Conservation (phyloP, 495 filamentous ascomycete genomes). For the Xanthoparmelia taractica region DNA sequence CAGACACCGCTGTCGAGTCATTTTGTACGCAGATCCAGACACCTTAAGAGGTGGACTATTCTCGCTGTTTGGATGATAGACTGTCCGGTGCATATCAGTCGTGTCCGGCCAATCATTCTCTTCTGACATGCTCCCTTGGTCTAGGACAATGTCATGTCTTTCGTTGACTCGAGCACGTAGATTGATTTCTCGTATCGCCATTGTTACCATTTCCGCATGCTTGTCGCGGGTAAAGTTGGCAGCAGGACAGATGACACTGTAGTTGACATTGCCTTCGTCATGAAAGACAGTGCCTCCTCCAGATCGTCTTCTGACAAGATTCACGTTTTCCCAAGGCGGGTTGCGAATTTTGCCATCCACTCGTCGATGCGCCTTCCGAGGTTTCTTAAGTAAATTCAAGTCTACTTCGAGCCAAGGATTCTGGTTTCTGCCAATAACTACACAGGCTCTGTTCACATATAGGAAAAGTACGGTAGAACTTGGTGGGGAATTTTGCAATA, state of each 20-base stretch:
- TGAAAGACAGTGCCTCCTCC: conserved; percentile 94
- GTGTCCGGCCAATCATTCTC: conserved; percentile 26
- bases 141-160: conserved; percentile 86
- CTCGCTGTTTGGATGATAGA: conserved; percentile 18
- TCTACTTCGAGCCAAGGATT: conserved; percentile 95
- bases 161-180: conserved; percentile 62
- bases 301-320: conserved; percentile 71
- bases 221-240: conserved; percentile 68
- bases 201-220: conserved; percentile 85
- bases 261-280: conserved; percentile 87
- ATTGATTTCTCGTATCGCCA: conserved; percentile 54
- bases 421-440: conserved; percentile 92
- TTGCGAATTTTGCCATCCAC: conserved; percentile 16
- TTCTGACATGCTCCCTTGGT: conserved; percentile 34
- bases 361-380: conserved; percentile 23
- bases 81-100: conserved; percentile 21
- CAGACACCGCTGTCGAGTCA: conserved; percentile 66
- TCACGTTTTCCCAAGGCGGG: conserved; percentile 32
- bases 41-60: conserved; percentile 58
- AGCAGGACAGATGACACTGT: conserved; percentile 76
- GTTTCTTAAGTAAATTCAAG: conserved; percentile 36
- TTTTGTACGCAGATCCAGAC: conserved; percentile 88
- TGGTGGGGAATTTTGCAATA: conserved; percentile 62
- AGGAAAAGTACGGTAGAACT: conserved; percentile 74
- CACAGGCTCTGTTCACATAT: conserved; percentile 75